Conservation (phyloP, 768 basidiomycete genomes). For the Mycena pura region DNA sequence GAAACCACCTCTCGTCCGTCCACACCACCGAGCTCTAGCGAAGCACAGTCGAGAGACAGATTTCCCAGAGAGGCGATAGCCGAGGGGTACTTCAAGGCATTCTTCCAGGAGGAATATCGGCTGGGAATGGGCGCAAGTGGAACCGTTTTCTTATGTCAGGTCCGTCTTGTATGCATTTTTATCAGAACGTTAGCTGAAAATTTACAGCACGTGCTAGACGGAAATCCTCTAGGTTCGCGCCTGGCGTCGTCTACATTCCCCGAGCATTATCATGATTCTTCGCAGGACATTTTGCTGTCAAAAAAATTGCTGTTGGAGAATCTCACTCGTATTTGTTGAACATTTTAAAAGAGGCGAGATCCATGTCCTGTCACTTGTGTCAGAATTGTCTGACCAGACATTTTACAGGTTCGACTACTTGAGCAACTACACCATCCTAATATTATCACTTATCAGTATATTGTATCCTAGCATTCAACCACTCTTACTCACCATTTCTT, state of each 20-base stretch:
- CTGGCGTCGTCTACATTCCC: slow-evolving; percentile 7
- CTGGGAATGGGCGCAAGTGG: slow-evolving; percentile 97
- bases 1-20: slow-evolving; percentile 63
- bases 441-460: slow-evolving; percentile 89
- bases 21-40: slow-evolving; percentile 48
- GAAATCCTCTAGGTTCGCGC: slow-evolving; percentile 75
- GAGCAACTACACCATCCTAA: slow-evolving; percentile 90
- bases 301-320: slow-evolving; percentile 95
- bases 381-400: background rate
- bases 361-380: background rate
- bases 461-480: background rate
- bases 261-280: background rate
- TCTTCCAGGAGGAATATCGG: slow-evolving; percentile 88
- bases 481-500: slow-evolving; percentile 10
- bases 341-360: slow-evolving; percentile 74
- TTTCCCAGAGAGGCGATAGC: slow-evolving; percentile 82
- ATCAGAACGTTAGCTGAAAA: background rate
- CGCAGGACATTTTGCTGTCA: slow-evolving; percentile 87
- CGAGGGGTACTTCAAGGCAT: slow-evolving; percentile 90
- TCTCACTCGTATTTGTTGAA: slow-evolving; percentile 86
- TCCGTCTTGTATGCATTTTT: slow-evolving; percentile 37
- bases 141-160: slow-evolving; percentile 87
- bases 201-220: slow-evolving; percentile 81
- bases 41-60: slow-evolving; percentile 33
- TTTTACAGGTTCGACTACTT: slow-evolving; percentile 75